Base-by-base conservation (phyloP, 306 rosid genomes). In the Rubus parviflorus region DNA sequence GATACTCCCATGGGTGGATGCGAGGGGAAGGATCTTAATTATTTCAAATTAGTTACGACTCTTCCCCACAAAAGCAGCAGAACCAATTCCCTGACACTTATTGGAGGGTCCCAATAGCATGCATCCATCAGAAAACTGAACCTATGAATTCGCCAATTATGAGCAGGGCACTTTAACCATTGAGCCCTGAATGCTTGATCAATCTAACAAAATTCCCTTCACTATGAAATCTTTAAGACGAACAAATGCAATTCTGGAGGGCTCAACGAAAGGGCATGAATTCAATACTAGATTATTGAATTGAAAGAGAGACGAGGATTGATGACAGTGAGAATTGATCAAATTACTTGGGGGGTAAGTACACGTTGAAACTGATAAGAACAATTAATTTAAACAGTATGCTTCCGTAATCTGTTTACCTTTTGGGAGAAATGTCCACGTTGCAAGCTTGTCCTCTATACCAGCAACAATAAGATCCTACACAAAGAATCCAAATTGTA, bases 391-490 rank as follows among this genome's bases (percentile, higher is more conserved):
- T 6, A 69, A 54, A 63, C 17, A 47, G 35, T 23, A 52, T 23
- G 52, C 46, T 74, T 30, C 67, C 8, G 52, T 5, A 84, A 78
- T 41, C n/a, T 61, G 69, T 65, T 60, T 84, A 96, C 98, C 99
- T 91, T 90, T 96, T 20, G 99, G 99, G 83, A 96, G 98, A 84
- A 96, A 96, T 75, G 99, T 89, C 99, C 94, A 96, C 0, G 99
- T 70, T 64, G 99, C 81, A 83, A 96, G 85, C 93, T 88, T 96
- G 80, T 91, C 98, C 90, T 95, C 99, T 70, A 96, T 91, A 68
- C 96, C 97, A 85, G 96, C 65, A 84, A 96, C 45, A 82, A 92
- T 89, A 64, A 96, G 93, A 85, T 96, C 99, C 99, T 96, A 72
- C 51, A 88, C 4, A 78, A 72, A 63, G 30, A 84, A 40, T 25